Conservation (phyloP, 306 rosid species). For the Vachellia collinsii region DNA sequence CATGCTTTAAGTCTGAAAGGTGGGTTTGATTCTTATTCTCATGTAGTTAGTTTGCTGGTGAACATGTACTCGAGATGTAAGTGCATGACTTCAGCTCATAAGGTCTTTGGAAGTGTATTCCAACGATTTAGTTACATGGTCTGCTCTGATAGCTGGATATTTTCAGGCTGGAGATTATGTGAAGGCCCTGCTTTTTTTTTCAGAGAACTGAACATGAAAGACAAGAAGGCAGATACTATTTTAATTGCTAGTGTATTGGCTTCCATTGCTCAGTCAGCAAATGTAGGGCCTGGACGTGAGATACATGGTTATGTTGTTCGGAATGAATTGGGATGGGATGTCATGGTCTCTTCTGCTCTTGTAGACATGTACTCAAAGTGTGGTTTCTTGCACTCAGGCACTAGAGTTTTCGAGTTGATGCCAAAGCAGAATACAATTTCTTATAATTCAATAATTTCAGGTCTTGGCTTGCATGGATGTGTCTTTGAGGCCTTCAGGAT, state of each 20-base stretch:
- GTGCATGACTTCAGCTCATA: conserved; percentile 64
- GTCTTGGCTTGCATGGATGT: conserved; percentile 79
- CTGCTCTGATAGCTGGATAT: conserved; percentile 80
- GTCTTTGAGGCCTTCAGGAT: conserved; percentile 62
- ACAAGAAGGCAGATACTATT: conserved; percentile 66
- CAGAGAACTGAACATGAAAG: conserved; percentile 56
- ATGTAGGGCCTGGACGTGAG: conserved; percentile 64
- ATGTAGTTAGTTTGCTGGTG: conserved; percentile 72
- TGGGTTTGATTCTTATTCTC: conserved; percentile 62
- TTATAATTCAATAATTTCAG: conserved; percentile 78
- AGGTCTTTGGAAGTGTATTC: conserved; percentile 58
- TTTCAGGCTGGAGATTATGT: conserved; percentile 64
- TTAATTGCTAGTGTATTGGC: conserved; percentile 76
- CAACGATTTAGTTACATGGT: conserved; percentile 89
- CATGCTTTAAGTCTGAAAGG: conserved; percentile 68
- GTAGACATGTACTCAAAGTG: conserved; percentile 84
- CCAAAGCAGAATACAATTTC: conserved; percentile 60
- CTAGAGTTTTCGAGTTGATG: conserved; percentile 58
- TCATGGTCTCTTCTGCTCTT: conserved; percentile 79
- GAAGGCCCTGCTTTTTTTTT: conserved; percentile 57
- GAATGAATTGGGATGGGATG: conserved; percentile 66
- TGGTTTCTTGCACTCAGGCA: conserved; percentile 68
- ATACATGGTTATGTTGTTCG: conserved; percentile 75
- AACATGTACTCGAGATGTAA: conserved; percentile 82
- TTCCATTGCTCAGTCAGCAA: conserved; percentile 63